Evolutionary conservation across 2,329 filamentous ascomycete species (phyloP).

Genomic region (Aurifilum marmelostoma): DNA sequence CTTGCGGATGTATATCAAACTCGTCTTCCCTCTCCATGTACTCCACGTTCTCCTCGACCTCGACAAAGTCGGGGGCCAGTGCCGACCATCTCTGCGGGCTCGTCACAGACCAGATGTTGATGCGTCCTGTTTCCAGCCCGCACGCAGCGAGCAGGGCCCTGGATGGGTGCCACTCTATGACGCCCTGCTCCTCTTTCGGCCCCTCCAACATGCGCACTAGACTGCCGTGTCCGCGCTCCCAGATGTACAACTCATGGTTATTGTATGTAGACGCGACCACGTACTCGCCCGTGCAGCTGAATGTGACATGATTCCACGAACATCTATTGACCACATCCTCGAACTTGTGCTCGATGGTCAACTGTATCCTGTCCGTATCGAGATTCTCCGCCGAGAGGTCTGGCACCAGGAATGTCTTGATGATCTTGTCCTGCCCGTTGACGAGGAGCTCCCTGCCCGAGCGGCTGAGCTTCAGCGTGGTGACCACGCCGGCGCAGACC

Average conservation of each 20-base stretch:
- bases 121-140: constrained; percentile 86
- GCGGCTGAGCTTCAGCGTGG: constrained; percentile 79
- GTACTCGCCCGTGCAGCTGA: constrained; percentile 92
- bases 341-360: constrained; percentile 96
- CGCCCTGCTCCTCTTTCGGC: constrained; percentile 92
- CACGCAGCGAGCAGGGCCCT: constrained; percentile 87
- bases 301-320: constrained; percentile 96
- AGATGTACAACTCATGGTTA: constrained; percentile 98
- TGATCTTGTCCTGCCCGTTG: constrained; percentile 93
- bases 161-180: constrained; percentile 96
- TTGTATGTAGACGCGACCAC: constrained; percentile 96
- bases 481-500: constrained; percentile 84
- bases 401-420: constrained; percentile 88
- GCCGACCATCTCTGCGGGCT: constrained; percentile 97
- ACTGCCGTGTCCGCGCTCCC: constrained; percentile 92
- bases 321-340: constrained; percentile 95
- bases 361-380: constrained; percentile 81
- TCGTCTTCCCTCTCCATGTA: constrained; percentile 96
- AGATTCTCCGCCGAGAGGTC: constrained; percentile 71
- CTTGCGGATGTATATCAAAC: constrained; percentile 94
- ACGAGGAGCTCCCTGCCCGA: constrained; percentile 88
- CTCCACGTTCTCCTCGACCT: constrained; percentile 97
- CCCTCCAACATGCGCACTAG: constrained; percentile 96
- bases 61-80: constrained; percentile 92
- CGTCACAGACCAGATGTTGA: constrained; percentile 95